Percentiles rank a stretch among this genome's conserved stretches.
These are phyloP conservation scores for Glonium stellatum DNA, from an alignment of 495 filamentous ascomycete species.

Conservation along the genomic window DNA sequence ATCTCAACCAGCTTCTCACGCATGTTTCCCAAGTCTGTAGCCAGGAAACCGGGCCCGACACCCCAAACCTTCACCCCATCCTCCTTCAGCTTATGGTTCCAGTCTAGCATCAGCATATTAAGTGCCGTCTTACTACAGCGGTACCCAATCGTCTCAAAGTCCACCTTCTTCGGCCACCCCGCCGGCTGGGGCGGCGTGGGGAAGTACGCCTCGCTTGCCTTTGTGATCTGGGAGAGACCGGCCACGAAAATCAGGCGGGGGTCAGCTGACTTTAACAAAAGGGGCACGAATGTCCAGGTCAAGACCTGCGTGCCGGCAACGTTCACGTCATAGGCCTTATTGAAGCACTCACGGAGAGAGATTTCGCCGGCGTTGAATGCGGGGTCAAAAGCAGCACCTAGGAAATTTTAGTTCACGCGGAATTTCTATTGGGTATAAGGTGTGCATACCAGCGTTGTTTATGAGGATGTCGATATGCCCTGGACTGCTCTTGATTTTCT, in stretches of 20 bases:
- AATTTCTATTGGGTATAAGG: neutral
- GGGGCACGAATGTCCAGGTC: slow-evolving; percentile 41
- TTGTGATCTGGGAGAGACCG: slow-evolving; percentile 10
- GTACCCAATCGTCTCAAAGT: slow-evolving; percentile 34
- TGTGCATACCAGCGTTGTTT: slow-evolving; percentile 34
- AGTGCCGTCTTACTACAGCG: slow-evolving; percentile 35
- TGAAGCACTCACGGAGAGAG: slow-evolving; percentile 41
- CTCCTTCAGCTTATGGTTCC: slow-evolving; percentile 33
- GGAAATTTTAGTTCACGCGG: neutral
- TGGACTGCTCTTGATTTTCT: slow-evolving; percentile 24
- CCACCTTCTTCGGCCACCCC: slow-evolving; percentile 43
- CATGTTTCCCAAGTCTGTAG: slow-evolving; percentile 31
- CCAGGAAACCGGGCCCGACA: slow-evolving; percentile 35
- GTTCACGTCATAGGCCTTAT: slow-evolving; percentile 44
- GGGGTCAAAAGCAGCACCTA: slow-evolving; percentile 18
- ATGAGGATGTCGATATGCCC: slow-evolving; percentile 34
- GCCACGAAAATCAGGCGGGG: slow-evolving; percentile 43
- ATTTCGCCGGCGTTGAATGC: slow-evolving; percentile 32
- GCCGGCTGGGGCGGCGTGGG: slow-evolving; percentile 22
- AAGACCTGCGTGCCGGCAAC: slow-evolving; percentile 46
- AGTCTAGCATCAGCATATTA: slow-evolving; percentile 38
- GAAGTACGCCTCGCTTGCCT: slow-evolving; percentile 10
- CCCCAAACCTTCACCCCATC: slow-evolving; percentile 40
- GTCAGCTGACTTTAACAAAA: slow-evolving; percentile 43
- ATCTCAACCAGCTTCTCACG: slow-evolving; percentile 32